Conservation (phyloP, 495 filamentous ascomycete species). For the Viridothelium virens region DNA sequence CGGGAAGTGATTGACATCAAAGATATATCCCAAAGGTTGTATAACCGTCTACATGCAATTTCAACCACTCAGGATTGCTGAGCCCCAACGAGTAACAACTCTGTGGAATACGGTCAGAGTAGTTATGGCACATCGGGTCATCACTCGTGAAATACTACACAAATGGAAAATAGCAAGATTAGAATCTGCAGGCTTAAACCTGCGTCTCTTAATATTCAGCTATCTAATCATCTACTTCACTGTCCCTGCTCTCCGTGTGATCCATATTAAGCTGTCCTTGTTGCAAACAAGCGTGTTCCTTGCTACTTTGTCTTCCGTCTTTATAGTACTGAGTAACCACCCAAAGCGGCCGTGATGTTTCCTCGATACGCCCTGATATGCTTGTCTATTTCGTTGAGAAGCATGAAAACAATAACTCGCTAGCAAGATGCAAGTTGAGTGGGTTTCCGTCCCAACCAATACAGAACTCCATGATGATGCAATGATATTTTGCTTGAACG, state of each 20-base stretch:
- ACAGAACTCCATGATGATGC: neutral
- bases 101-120: too few relatives aligned
- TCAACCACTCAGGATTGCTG: too few relatives aligned
- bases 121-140: too few relatives aligned
- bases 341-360: neutral
- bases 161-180: neutral
- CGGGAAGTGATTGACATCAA: too few relatives aligned
- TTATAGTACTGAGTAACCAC: neutral
- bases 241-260: neutral
- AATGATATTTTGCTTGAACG: conserved; percentile 10
- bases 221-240: neutral
- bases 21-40: too few relatives aligned
- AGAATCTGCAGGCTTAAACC: neutral
- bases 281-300: neutral
- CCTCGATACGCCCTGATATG: neutral
- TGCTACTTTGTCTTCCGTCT: neutral
- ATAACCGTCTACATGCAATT: too few relatives aligned
- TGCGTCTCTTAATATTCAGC: neutral
- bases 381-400: conserved; percentile 8
- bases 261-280: too few relatives aligned
- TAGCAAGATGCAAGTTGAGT: neutral
- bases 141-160: too few relatives aligned
- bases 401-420: neutral
- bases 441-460: neutral
- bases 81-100: too few relatives aligned